Percentiles rank a stretch among this genome's conserved stretches.
Conservation (phyloP, 139 green algal genomes). For the Diplosphaera chodatii region DNA sequence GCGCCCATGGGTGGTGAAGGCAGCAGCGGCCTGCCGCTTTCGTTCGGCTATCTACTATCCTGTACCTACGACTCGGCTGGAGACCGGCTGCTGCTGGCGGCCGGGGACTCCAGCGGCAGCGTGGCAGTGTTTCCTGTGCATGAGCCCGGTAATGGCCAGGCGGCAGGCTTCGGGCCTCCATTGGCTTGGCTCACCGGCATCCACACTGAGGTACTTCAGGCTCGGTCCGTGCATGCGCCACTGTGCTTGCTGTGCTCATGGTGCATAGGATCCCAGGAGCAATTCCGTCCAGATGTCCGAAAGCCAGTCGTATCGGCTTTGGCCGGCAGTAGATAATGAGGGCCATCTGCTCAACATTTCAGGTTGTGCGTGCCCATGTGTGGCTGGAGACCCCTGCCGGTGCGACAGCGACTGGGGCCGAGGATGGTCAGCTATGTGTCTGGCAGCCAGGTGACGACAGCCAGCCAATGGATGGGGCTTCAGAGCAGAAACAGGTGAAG, state of each 20-base stretch:
- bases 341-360: not conserved
- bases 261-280: no score
- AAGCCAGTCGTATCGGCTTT: no score
- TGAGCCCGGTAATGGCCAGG: conserved; percentile 20
- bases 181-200: conserved; percentile 36
- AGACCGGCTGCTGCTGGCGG: conserved; percentile 43
- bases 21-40: no score
- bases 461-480: no score
- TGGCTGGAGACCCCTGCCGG: not conserved
- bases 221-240: no score
- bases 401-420: not conserved
- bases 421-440: not conserved
- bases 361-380: not conserved
- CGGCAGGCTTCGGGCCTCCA: conserved; percentile 25
- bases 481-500: not conserved
- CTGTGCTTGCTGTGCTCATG: no score
- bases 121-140: conserved; percentile 52
- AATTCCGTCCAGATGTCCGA: no score
- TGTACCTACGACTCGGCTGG: conserved; percentile 48
- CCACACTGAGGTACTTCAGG: conserved; percentile 43
- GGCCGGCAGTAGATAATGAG: no score
- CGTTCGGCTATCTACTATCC: conserved; percentile 56
- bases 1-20: not conserved
- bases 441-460: not conserved
- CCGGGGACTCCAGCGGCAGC: conserved; percentile 41